A percentile compares a stretch with the other conserved stretches of the same genome.
phyloP scores from a whole-genome alignment of 768 basidiomycete genomes.

The Solioccasus polychromus region DNA sequence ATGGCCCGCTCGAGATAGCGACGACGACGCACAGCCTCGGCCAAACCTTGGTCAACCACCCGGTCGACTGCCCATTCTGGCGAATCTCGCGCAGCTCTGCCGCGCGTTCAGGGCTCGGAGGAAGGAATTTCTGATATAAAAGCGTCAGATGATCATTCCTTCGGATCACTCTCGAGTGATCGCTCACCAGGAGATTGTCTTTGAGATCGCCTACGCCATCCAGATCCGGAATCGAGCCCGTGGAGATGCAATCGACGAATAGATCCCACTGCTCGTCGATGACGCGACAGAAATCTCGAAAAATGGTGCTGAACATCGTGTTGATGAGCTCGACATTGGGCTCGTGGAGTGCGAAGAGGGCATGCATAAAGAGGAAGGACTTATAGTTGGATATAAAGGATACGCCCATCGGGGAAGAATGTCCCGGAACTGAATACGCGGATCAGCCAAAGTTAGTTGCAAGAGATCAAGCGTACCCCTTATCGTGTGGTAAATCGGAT shows the following conservation, averaged over 20 bases:
- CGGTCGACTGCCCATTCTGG: neutral
- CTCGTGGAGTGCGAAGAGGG: conserved; percentile 21
- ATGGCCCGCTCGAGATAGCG: conserved; percentile 23
- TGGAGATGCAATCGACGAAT: conserved; percentile 16
- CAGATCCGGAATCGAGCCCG: conserved; percentile 14
- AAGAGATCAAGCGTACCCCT: conserved; percentile 3
- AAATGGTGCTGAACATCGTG: conserved; percentile 19
- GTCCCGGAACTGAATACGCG: conserved; percentile 9
- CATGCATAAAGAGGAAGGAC: conserved; percentile 23
- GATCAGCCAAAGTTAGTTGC: neutral
- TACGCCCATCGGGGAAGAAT: conserved; percentile 14
- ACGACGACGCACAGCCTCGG: conserved; percentile 10
- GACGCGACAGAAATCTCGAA: conserved; percentile 21
- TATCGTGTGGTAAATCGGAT: conserved; percentile 2
- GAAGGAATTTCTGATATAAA: conserved; percentile 14
- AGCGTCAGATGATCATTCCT: neutral
- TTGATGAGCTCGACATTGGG: conserved; percentile 20
- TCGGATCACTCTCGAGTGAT: neutral
- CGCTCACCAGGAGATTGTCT: conserved; percentile 9
- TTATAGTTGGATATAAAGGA: conserved; percentile 21
- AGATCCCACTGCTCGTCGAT: conserved; percentile 22
- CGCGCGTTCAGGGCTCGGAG: conserved; percentile 16
- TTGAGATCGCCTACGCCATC: conserved; percentile 12
- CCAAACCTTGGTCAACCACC: conserved; percentile 25
- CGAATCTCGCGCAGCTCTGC: conserved; percentile 14